Evolutionary conservation across 345 rosid species (phyloP).

Genomic region (Kandelia obovata): DNA sequence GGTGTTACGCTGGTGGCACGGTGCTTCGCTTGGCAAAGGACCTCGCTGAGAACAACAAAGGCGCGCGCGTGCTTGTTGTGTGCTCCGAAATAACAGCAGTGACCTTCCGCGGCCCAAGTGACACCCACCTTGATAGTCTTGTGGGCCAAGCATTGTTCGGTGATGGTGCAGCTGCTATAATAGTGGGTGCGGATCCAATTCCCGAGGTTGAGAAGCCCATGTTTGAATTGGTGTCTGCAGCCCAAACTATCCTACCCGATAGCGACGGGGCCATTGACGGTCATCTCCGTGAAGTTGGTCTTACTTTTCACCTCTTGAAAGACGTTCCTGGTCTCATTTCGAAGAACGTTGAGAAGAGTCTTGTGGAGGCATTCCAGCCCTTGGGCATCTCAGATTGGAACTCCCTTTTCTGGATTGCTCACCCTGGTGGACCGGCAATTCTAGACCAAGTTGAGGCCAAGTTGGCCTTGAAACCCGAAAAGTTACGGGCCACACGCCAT

Average conservation of each 20-base stretch:
- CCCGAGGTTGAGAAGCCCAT: slow-evolving; percentile 46
- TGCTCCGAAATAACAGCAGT: slow-evolving; percentile 77
- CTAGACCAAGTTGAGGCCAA: slow-evolving; percentile 55
- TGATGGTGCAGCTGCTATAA: slow-evolving; percentile 66
- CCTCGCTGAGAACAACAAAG: slow-evolving; percentile 72
- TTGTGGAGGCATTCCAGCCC: slow-evolving; percentile 65
- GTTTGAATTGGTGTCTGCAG: slow-evolving; percentile 57
- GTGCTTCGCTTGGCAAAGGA: slow-evolving; percentile 85
- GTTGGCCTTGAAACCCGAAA: slow-evolving; percentile 47
- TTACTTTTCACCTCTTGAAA: slow-evolving; percentile 58
- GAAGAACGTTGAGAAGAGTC: slow-evolving; percentile 60
- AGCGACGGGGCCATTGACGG: slow-evolving; percentile 70
- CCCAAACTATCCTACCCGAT: slow-evolving; percentile 71
- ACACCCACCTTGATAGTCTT: slow-evolving; percentile 60
- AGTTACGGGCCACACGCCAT: slow-evolving; percentile 55
- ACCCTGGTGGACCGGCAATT: slow-evolving; percentile 78
- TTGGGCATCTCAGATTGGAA: slow-evolving; percentile 75
- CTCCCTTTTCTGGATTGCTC: slow-evolving; percentile 74
- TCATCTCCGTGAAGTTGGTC: slow-evolving; percentile 70
- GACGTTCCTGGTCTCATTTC: slow-evolving; percentile 67
- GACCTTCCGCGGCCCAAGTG: slow-evolving; percentile 81
- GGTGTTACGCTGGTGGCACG: slow-evolving; percentile 78
- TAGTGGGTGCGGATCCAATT: slow-evolving; percentile 62
- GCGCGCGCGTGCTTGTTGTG: slow-evolving; percentile 73
- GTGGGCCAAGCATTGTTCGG: slow-evolving; percentile 75